These are phyloP conservation scores for Xylaria sp. DNA, from an alignment of 2,329 filamentous ascomycete genomes.

Conservation along the genomic window DNA sequence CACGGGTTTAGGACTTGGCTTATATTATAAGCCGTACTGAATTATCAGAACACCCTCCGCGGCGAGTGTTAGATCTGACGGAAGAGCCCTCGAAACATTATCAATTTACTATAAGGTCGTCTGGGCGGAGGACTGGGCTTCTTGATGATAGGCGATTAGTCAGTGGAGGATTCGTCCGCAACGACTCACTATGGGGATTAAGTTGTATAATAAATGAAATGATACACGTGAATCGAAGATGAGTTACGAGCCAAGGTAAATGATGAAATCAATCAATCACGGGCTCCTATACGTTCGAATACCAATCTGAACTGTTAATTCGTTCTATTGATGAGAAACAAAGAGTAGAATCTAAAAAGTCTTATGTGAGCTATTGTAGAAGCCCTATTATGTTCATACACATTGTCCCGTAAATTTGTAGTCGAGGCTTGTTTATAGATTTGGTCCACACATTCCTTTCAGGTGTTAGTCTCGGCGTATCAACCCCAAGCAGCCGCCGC, in stretches of 20 bases:
- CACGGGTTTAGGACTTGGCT: neutral
- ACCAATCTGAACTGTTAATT: neutral
- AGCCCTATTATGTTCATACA: neutral
- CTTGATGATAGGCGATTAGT: neutral
- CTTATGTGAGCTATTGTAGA: neutral
- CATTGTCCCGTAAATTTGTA: neutral
- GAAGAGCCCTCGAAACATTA: neutral
- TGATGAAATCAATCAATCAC: constrained; percentile 5
- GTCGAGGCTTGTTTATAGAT: neutral
- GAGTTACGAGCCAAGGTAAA: constrained; percentile 21
- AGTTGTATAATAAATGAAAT: constrained; percentile 14
- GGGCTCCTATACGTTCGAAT: neutral
- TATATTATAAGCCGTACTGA: neutral
- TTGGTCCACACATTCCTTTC: neutral
- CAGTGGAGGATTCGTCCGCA: neutral
- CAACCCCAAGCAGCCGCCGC: neutral
- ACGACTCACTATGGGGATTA: neutral
- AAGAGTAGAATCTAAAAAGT: too few species aligned
- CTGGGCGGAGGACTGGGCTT: neutral
- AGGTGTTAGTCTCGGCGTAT: neutral
- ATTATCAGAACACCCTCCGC: neutral
- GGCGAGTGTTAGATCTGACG: neutral
- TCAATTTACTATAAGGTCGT: neutral
- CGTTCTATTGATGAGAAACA: neutral
- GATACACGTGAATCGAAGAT: neutral